Conservation (phyloP, 208 protist species). For the Acanthamoeba sp. region DNA sequence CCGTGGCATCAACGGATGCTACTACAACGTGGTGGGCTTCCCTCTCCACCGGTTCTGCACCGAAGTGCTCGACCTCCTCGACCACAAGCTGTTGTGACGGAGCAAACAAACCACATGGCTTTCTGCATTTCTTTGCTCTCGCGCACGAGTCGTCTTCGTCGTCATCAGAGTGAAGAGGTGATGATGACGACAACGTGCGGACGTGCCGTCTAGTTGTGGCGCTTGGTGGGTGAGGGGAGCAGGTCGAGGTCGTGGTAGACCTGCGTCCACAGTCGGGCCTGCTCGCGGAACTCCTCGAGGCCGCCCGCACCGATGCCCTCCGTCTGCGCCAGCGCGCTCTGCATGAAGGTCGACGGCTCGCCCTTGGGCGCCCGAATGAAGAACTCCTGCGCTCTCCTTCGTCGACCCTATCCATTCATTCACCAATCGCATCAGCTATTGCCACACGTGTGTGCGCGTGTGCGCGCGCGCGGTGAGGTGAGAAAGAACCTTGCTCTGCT, state of each 20-base stretch:
- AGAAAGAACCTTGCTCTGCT: conserved; percentile 55
- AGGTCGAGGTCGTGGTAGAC: conserved; percentile 39
- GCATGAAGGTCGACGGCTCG: conserved; percentile 28
- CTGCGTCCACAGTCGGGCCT: conserved; percentile 38
- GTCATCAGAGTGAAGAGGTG: no score
- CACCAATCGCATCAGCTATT: no score
- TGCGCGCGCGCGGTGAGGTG: neutral
- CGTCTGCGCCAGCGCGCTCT: neutral
- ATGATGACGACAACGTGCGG: neutral
- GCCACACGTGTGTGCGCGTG: neutral
- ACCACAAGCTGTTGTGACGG: neutral
- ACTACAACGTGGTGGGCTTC: conserved; percentile 85
- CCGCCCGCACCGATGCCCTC: conserved; percentile 18
- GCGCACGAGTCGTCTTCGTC: no score
- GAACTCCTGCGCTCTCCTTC: conserved; percentile 29
- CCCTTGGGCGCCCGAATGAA: conserved; percentile 35
- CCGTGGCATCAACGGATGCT: conserved; percentile 78
- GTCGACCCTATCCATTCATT: neutral
- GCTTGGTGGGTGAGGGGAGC: neutral
- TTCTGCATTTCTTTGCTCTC: no score
- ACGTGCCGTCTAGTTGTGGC: neutral
- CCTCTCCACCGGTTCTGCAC: conserved; percentile 82
- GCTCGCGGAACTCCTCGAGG: conserved; percentile 30
- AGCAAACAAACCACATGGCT: no score
- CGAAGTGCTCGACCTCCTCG: conserved; percentile 4